Conservation (phyloP, 23 red algal genomes). For the Gracilaria gracilis region DNA sequence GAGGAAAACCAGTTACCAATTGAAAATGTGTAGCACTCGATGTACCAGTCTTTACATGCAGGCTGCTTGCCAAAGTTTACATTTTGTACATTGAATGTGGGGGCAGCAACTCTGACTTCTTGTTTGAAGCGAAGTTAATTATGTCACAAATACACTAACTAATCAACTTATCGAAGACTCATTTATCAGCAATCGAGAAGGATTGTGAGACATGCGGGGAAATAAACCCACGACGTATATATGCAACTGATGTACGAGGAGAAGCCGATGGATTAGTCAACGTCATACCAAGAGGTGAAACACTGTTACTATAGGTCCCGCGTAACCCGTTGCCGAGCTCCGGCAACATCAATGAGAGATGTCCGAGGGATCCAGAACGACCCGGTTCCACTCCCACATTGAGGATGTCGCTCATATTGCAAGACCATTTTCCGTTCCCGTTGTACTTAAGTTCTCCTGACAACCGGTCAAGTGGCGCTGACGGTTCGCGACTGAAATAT, state of each 20-base stretch:
- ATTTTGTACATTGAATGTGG: conserved; percentile 17
- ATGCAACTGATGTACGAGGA: conserved; percentile 34
- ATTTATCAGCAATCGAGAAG: conserved; percentile 14
- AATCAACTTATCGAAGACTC: not conserved
- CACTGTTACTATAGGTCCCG: conserved; percentile 47
- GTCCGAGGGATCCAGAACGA: conserved; percentile 20
- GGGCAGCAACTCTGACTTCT: conserved; percentile 3
- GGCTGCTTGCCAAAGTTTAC: not conserved
- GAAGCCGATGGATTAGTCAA: conserved; percentile 48
- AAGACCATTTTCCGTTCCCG: conserved; percentile 60
- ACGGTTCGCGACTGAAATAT: conserved; percentile 52
- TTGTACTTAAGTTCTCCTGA: conserved; percentile 63
- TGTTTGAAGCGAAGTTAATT: not conserved
- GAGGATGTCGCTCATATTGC: conserved; percentile 71
- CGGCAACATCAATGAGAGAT: conserved; percentile 49
- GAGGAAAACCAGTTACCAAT: not conserved
- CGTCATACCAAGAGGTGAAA: conserved; percentile 64
- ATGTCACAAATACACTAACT: conserved; percentile 26
- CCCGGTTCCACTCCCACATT: conserved; percentile 31
- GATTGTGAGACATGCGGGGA: conserved; percentile 17
- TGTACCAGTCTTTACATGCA: conserved; percentile 8
- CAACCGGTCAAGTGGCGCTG: conserved; percentile 52
- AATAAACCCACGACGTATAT: conserved; percentile 48
- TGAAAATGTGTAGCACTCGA: conserved; percentile 1
- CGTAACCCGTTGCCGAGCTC: conserved; percentile 47